phyloP scores from a whole-genome alignment of 1,139 yeast species.

The Hansenula sp. region DNA sequence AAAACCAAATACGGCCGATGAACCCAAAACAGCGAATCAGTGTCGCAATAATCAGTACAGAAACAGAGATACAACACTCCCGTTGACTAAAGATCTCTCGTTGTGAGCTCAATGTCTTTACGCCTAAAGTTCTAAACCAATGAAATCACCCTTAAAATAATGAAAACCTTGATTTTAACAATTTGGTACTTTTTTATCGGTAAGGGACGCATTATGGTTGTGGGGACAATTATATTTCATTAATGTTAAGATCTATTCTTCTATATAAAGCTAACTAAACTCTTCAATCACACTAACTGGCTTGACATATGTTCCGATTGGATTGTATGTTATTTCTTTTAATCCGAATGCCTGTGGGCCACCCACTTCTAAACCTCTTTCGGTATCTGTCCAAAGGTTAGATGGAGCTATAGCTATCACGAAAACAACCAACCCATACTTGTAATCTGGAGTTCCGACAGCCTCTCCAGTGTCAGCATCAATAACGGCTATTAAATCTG shows the following conservation, averaged over 20 bases:
- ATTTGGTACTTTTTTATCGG: no score
- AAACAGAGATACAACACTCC: no score
- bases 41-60: not conserved
- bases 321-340: conserved; percentile 30
- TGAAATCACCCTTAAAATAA: conserved; percentile 2
- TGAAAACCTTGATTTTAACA: no score
- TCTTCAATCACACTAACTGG: conserved; percentile 40
- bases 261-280: no score
- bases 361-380: conserved; percentile 33
- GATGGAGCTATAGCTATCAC: conserved; percentile 39
- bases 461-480: conserved; percentile 41
- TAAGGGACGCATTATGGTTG: no score
- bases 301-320: conserved; percentile 30
- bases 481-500: conserved; percentile 41
- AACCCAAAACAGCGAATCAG: not conserved
- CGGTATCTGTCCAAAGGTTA: conserved; percentile 33
- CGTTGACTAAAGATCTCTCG: no score
- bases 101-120: no score
- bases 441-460: conserved; percentile 43
- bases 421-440: conserved; percentile 38
- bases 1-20: not conserved
- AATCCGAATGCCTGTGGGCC: conserved; percentile 35
- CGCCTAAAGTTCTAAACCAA: not conserved
- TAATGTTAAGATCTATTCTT: no score
- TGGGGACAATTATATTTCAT: no score